A percentile compares a stretch with the other conserved stretches of the same genome.
Evolutionary conservation across 495 filamentous ascomycete species (phyloP).

Genomic region (Barbatosphaeria neglecta): DNA sequence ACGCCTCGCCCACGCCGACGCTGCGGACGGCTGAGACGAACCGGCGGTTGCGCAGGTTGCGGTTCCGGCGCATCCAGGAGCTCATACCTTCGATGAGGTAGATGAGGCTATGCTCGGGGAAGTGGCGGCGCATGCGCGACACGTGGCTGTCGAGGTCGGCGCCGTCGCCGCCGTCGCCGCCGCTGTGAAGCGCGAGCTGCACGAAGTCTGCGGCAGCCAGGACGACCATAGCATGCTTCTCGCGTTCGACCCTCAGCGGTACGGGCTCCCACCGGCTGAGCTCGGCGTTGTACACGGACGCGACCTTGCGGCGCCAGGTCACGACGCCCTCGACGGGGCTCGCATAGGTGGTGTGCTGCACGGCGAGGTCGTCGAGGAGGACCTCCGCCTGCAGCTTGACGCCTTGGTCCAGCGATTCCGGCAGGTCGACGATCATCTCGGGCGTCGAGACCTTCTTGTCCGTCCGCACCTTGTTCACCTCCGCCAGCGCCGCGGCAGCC

Average conservation of each 20-base stretch:
- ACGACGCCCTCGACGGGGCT: constrained; percentile 48
- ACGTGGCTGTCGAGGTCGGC: constrained; percentile 51
- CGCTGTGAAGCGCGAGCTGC: constrained; percentile 39
- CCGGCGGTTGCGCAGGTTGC: constrained; percentile 51
- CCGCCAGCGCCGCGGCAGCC: constrained; percentile 53
- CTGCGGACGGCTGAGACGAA: constrained; percentile 54
- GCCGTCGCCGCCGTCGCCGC: constrained; percentile 24
- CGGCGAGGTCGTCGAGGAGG: constrained; percentile 30
- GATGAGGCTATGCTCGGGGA: constrained; percentile 45
- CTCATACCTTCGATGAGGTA: constrained; percentile 69
- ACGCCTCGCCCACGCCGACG: constrained; percentile 28
- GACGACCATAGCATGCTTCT: constrained; percentile 57
- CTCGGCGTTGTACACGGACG: constrained; percentile 48
- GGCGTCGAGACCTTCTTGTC: constrained; percentile 64
- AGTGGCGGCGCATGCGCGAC: constrained; percentile 39
- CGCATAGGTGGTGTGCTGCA: constrained; percentile 28
- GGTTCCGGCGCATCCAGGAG: constrained; percentile 58
- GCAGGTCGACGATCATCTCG: constrained; percentile 80
- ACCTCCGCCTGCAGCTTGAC: constrained; percentile 48
- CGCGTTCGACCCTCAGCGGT: constrained; percentile 41
- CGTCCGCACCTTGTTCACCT: constrained; percentile 63
- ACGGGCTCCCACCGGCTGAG: constrained; percentile 58
- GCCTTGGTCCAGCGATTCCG: constrained; percentile 39
- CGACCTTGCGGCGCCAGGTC: constrained; percentile 64
- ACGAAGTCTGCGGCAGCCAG: constrained; percentile 59